Percentiles rank a stretch among this genome's conserved stretches.
These are phyloP conservation scores for Penicillium chermesinum DNA, from an alignment of 495 filamentous ascomycete genomes.

Conservation along the genomic window DNA sequence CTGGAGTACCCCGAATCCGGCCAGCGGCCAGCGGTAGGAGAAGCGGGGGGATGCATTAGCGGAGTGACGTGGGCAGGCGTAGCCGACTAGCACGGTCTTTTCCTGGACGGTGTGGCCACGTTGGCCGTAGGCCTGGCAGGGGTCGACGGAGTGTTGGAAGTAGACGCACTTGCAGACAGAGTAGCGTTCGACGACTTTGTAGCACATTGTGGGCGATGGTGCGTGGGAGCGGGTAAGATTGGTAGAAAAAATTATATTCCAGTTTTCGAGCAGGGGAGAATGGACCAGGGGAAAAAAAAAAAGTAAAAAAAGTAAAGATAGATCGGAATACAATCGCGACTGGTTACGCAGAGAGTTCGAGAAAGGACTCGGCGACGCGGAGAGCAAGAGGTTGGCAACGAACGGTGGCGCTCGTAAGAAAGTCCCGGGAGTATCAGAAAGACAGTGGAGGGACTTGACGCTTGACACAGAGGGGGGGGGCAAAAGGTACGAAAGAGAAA, in stretches of 20 bases:
- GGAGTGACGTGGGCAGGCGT: slow-evolving; percentile 65
- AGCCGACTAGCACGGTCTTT: slow-evolving; percentile 73
- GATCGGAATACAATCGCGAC: neutral
- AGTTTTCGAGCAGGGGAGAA: neutral
- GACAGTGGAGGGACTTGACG: too few species aligned
- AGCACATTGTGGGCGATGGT: slow-evolving; percentile 54
- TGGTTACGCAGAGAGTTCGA: neutral
- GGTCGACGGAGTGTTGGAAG: slow-evolving; percentile 72
- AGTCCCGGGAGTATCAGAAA: too few species aligned
- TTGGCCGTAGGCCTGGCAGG: slow-evolving; percentile 64
- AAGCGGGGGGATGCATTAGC: slow-evolving; percentile 14
- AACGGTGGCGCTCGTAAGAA: neutral
- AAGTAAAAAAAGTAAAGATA: neutral
- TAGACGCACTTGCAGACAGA: slow-evolving; percentile 78
- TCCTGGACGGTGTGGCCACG: slow-evolving; percentile 67
- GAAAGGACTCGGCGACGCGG: neutral
- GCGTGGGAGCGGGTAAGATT: too few species aligned
- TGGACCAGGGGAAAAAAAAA: neutral
- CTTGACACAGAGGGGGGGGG: neutral
- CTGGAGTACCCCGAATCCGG: slow-evolving; percentile 54
- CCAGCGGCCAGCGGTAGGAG: slow-evolving; percentile 24
- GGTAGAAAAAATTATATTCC: neutral
- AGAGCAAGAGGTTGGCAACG: neutral
- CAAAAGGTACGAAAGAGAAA: neutral
- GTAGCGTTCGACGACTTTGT: slow-evolving; percentile 67